A percentile compares a stretch with the other conserved stretches of the same genome.
phyloP scores from a whole-genome alignment of 116 monocot species.

The Iris pallida region DNA sequence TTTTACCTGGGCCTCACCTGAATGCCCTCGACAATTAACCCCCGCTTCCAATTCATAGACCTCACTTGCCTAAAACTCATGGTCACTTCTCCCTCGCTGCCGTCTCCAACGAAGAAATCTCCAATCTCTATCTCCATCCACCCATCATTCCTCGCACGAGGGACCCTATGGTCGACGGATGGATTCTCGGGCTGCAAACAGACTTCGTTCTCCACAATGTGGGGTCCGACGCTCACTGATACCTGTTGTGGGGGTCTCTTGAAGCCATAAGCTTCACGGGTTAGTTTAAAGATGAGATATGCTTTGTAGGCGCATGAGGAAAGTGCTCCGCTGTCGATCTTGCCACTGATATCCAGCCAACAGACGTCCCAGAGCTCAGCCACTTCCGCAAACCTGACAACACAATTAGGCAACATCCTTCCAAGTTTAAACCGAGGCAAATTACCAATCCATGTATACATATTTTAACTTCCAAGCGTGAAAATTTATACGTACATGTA shows the following conservation, averaged over 20 bases:
- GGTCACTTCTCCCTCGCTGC: conserved; percentile 13
- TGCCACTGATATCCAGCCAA: conserved; percentile 27
- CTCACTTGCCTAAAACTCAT: conserved; percentile 15
- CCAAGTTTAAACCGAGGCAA: not conserved
- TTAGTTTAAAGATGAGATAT: conserved; percentile 23
- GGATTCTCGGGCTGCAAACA: not conserved
- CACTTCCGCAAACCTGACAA: conserved; percentile 14
- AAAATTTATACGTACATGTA: not conserved
- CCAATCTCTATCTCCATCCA: conserved; percentile 32
- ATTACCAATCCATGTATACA: not conserved
- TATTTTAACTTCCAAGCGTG: not conserved
- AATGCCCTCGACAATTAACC: conserved; percentile 24
- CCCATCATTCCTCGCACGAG: conserved; percentile 12
- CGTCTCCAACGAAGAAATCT: conserved; percentile 20
- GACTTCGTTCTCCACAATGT: not conserved
- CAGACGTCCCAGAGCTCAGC: conserved; percentile 17
- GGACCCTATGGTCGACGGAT: not conserved
- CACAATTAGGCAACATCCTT: not conserved
- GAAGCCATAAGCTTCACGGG: conserved; percentile 1
- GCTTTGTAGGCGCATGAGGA: conserved; percentile 8
- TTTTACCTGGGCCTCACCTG: conserved; percentile 17
- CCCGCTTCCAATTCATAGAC: conserved; percentile 15
- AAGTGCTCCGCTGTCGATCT: conserved; percentile 9
- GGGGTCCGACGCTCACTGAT: not conserved
- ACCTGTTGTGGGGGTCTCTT: conserved; percentile 3